Evolutionary conservation across 169 alveolate species (phyloP), one percentile per base, ranked within the genome.

Genomic region (Cryptosporidium baileyi): DNA sequence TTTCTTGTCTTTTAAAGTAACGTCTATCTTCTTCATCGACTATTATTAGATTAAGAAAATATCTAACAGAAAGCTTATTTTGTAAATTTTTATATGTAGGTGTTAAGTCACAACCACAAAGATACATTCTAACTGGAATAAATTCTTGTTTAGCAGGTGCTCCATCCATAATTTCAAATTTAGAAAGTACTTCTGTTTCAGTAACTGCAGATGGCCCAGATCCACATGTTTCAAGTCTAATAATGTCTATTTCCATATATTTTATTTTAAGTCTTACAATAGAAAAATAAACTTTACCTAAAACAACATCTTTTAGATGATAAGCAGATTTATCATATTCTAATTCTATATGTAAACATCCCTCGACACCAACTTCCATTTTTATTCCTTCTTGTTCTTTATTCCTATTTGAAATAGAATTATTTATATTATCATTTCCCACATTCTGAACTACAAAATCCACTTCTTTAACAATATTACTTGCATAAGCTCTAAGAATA

Each of bases 141-240:
- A 96, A 93, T 89, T 97, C 99, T 13, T 97, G 94, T 61, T 96
- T 95, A 15, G 93, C 96, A 8, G 99, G 99, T 0, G 99, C 96
- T 0, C 99, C 99, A 90, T 98, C 99, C 99, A 98, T 98, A 54
- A 98, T 97, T 92, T 98, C 99, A 92, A 93, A 98, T 80, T 97
- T 97, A 26, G 98, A 96, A 59, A 97, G 91, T 13, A 98, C 97
- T 82, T 94, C 98, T 17, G 97, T 94, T 88, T 98, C 99, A 1
- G 97, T 96, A 67, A 92, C 91, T 51, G 92, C 85, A 79, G 94
- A 79, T 34, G 85, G 80, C 15, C 94, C 94, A 24, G 93, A 90
- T 8, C 95, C 95, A 32, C 93, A 90, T 41, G 93, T 92, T 80
- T 95, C 98, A 80, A 90, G 91, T 61, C 94, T 82, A 5, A 95